Percentiles rank a stretch among this genome's conserved stretches.
Conservation (phyloP, 495 filamentous ascomycete species). For the Sordaria brevicollis region DNA sequence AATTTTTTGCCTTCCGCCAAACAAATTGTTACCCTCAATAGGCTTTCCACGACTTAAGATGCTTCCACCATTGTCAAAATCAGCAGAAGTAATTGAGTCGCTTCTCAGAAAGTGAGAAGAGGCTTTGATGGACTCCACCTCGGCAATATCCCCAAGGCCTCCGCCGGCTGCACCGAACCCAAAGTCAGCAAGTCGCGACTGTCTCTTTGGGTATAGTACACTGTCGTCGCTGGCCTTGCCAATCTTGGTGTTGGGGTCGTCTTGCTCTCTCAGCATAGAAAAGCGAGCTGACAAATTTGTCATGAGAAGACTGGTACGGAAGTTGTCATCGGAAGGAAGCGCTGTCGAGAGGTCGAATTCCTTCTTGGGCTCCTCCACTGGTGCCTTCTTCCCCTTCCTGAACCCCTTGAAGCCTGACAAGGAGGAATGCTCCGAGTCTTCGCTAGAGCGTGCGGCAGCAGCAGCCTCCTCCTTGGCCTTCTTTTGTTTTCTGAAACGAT, state of each 20-base stretch:
- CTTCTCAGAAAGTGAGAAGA: constrained; percentile 33
- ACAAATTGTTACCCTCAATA: constrained; percentile 84
- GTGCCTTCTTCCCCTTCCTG: constrained; percentile 46
- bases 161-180: constrained; percentile 32
- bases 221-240: constrained; percentile 94
- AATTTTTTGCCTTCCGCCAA: constrained; percentile 92
- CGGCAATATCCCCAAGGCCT: constrained; percentile 74
- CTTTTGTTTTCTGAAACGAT: constrained; percentile 63
- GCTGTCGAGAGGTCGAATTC: constrained; percentile 63
- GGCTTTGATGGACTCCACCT: constrained; percentile 69
- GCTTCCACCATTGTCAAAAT: constrained; percentile 48
- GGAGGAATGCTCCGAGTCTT: constrained; percentile 39
- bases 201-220: constrained; percentile 72
- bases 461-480: constrained; percentile 52
- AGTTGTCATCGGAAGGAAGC: constrained; percentile 76
- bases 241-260: constrained; percentile 75
- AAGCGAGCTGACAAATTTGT: constrained; percentile 89
- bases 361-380: constrained; percentile 46
- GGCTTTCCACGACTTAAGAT: constrained; percentile 79
- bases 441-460: constrained; percentile 30
- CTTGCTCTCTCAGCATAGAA: constrained; percentile 90
- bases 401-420: constrained; percentile 44
- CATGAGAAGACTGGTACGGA: constrained; percentile 96
- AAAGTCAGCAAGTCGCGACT: constrained; percentile 55
- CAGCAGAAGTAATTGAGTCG: constrained; percentile 56